phyloP scores from a whole-genome alignment of 108 stramenopile genomes.

The Aureococcus anophagefferens region DNA sequence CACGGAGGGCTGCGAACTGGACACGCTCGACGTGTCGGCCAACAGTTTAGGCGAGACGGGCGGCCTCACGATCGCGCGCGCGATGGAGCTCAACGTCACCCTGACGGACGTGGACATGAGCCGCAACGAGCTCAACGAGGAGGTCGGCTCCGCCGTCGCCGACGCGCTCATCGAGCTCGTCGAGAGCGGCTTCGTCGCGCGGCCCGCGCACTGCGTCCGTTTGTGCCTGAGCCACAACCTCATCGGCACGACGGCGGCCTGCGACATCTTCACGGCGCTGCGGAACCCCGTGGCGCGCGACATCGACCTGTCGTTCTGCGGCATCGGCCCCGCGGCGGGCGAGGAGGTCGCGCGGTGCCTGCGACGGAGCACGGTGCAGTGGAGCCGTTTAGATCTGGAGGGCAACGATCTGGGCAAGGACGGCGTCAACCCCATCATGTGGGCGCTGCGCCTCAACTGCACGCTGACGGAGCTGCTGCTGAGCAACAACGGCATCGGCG shows the following conservation, averaged over 20 bases:
- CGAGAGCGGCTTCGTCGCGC: conserved; percentile 6
- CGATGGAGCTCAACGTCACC: conserved; percentile 2
- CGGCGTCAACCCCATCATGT: conserved; percentile 13
- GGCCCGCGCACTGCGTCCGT: neutral
- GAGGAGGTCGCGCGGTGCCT: neutral
- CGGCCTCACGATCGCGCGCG: neutral
- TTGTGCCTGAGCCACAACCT: neutral
- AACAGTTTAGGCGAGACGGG: conserved; percentile 5
- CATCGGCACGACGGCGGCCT: conserved; percentile 1
- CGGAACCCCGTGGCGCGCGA: neutral
- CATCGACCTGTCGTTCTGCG: conserved; percentile 1
- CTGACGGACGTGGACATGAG: conserved; percentile 8
- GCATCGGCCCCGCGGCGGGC: neutral
- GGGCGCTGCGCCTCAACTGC: conserved; percentile 12
- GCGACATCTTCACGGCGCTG: neutral
- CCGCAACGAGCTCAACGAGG: conserved; percentile 1
- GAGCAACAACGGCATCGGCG: conserved; percentile 1
- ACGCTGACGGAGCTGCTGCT: neutral
- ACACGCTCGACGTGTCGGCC: neutral
- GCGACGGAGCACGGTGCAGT: neutral
- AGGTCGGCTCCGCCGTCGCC: conserved; percentile 1
- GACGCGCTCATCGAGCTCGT: conserved; percentile 1
- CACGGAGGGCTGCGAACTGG: neutral
- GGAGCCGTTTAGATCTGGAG: conserved; percentile 2
- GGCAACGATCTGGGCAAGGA: conserved; percentile 7